Base-by-base conservation (phyloP, 768 basidiomycete species). In the Mycena epipterygia region DNA sequence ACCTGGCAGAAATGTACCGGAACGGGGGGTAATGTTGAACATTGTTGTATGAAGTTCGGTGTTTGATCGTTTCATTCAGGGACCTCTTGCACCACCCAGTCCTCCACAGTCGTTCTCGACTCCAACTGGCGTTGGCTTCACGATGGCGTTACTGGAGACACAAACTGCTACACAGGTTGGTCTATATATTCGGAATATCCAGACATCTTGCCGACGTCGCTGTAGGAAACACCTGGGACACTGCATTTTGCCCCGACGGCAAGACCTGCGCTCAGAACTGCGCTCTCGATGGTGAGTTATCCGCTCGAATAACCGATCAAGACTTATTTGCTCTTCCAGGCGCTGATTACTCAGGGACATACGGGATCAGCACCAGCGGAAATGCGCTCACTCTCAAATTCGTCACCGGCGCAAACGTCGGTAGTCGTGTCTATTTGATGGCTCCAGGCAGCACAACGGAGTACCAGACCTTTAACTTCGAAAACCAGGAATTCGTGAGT, bases 121-220 rank as follows among this genome's bases (percentile, higher is more conserved):
- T 71, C 84, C 65, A 87, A 88, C 81, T 88, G 85, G 85, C 84
- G 87, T 57, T 88, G 85, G 85, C 74, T 83, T 11, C 84, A 86
- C 75, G 77, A 67, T 1, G 52, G 75, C 74, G 78, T 76, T 41
- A 69, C 67, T 62, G 83, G 79, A 35, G 78, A 81, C 79, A 80
- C 76, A 69, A 82, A 82, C 74, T 82, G 87, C 77, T 87, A 87
- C 80, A 87, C 84, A 77, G 81, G 88, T 37, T 42, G 48, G 30
- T 35, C 48, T 59, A 21, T 35, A 33, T 27, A 46, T 59, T 42
- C 59, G 11, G 29, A n/a, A 42, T 81, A 48, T 61, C 44, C 17
- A 23, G 55, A 56, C 42, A 17, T 48, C n/a, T 48, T 61, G 32
- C 44, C 48, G 30, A 61, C 60, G 46, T 53, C 51, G 64, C 42